Evolutionary conservation across 495 filamentous ascomycete genomes (phyloP).

Genomic region (Trichoderma asperelloides): DNA sequence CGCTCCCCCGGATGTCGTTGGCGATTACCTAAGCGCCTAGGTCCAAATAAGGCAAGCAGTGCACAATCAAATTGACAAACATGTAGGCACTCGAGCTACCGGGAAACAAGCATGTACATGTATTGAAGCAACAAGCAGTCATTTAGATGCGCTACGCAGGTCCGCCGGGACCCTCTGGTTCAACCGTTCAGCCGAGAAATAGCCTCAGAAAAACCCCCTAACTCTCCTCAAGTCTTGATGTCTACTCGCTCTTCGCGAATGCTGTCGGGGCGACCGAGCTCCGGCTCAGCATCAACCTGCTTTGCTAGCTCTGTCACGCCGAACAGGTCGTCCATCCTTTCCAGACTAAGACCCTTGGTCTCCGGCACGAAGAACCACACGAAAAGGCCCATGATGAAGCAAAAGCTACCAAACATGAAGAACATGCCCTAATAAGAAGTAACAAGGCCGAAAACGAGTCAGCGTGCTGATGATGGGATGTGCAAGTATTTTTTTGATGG

Average conservation of each 20-base stretch:
- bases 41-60: too few species aligned
- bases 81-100: neutral
- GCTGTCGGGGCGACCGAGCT: slow-evolving; percentile 6
- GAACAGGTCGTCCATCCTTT: slow-evolving; percentile 42
- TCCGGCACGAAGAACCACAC: slow-evolving; percentile 53
- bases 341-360: slow-evolving; percentile 43
- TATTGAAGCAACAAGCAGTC: neutral
- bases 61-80: neutral
- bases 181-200: neutral
- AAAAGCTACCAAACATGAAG: slow-evolving; percentile 46
- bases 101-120: neutral
- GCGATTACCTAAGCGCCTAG: too few species aligned
- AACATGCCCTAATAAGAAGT: slow-evolving; percentile 52
- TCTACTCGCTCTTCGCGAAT: slow-evolving; percentile 2
- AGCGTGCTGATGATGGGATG: neutral
- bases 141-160: neutral
- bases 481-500: too few species aligned
- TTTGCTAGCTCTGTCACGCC: slow-evolving; percentile 27
- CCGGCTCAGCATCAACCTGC: slow-evolving; percentile 11
- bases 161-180: neutral
- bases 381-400: slow-evolving; percentile 69
- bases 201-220: neutral
- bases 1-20: too few species aligned
- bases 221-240: neutral
- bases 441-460: slow-evolving; percentile 31